Base-by-base conservation (phyloP, 2,329 filamentous ascomycete species). In the Cladosporium sp. region DNA sequence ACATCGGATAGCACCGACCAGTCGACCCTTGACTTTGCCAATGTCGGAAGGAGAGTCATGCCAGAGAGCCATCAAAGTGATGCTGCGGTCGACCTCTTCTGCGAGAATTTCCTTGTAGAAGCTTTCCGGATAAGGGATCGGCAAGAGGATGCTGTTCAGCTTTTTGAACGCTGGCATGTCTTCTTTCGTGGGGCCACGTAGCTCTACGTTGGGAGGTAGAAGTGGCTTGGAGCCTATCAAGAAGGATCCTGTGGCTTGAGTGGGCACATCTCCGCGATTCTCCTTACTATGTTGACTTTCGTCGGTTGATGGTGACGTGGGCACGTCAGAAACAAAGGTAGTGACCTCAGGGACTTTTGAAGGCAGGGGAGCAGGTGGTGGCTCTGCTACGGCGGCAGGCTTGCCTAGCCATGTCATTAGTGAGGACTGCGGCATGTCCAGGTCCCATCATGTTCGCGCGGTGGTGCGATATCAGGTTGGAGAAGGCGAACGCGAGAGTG, bases 41-140 rank as follows among this genome's bases (percentile, higher is more conserved):
- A 55, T 56, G 14, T 59, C 30, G 2, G 59, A 22, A 1, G 75
- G 74, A 59, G 76, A 71, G 61, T 81, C 76, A 66, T 81, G 78
- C 75, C 84, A 86, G 49, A 84, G 66, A 3, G 83, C 84, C 43
- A 85, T 77, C n/a, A 84, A 77, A 8, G 84, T 84, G 56, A 87
- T 70, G 59, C 79, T 76, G 40, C 78, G 74, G 56, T 77, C 74
- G 45, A 80, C 69, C 2, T 78, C 75, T 58, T 86, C 83, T 2
- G 79, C 77, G 68, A 86, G 76, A 40, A 80, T 84, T 60, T 84
- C 82, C 19, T 78, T 79, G 74, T 84, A 88, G 76, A 87, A 87
- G 17, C 76, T 78, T 49, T 81, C 78, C 3, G 82, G 80, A 67
- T 88, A 88, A 55, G 82, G 78, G 59, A 87, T 82, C 6, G 84